Base-by-base conservation (phyloP, 768 basidiomycete genomes). In the Fomitopsis pulvina region DNA sequence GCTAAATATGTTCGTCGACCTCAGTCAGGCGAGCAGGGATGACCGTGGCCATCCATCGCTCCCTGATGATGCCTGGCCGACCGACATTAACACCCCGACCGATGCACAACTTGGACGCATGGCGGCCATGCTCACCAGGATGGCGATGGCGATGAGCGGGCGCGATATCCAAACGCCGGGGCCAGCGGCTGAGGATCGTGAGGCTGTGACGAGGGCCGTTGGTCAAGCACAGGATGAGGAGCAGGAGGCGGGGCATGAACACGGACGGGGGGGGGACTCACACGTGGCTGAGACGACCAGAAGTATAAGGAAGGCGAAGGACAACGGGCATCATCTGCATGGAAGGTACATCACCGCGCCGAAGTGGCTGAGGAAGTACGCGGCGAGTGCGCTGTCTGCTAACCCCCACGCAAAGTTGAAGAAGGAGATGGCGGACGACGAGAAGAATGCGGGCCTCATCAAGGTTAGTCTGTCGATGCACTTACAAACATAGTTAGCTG, bases 91-190 rank as follows among this genome's bases (percentile, higher is more conserved):
- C 37, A 68, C 77, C 6, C 62, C 77, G 45, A 84, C 83, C 0
- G 71, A 81, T 53, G 72, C 74, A n/a, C 74, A 80, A 34, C 43
- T 85, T 27, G 79, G 80, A 3, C 66, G 71, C 14, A 83, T 84
- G 80, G 67, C 76, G 2, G 69, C 67, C 10, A 70, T 85, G 57
- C 60, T 83, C 4, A 77, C 78, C 2, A 71, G 68, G 48, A 71
- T 81, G 52, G 71, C 78, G 3, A 50, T 81, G 20, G 74, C 74
- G 0, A 51, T 76, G 4, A 54, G 58, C 16, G 62, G 61, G 1
- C 47, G 59, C 5, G 55, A 61, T 28, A 50, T 59, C 0, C 50
- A 53, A 21, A 50, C 56, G 40, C 48, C 57, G 4, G 56, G 56
- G 21, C 48, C 56, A 20, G 34, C 47, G 10, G 28, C 44, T 16